phyloP scores from a whole-genome alignment of 139 green algal genomes.

The Chlamydomonas applanata region DNA sequence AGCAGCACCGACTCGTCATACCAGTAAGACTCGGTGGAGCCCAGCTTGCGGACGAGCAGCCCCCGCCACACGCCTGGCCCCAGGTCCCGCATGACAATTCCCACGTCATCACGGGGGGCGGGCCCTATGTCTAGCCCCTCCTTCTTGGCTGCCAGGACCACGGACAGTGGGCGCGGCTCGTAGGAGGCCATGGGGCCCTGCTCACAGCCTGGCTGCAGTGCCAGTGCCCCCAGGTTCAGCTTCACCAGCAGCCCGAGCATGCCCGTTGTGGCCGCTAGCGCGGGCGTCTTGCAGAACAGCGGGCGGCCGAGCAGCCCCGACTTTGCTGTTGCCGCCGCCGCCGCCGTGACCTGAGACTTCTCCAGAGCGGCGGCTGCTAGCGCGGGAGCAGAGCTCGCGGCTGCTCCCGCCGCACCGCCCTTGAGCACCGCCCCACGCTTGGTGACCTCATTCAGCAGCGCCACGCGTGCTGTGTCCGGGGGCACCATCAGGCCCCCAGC shows the following conservation, averaged over 20 bases:
- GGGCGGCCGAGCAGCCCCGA: conserved; percentile 2
- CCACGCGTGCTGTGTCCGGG: background rate
- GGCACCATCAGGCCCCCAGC: background rate
- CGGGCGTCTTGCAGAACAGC: conserved; percentile 12
- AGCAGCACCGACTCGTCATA: conserved; percentile 30
- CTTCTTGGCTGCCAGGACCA: conserved; percentile 6
- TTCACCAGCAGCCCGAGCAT: conserved; percentile 26
- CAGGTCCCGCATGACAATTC: conserved; percentile 37
- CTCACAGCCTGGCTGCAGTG: conserved; percentile 17
- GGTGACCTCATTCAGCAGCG: conserved; percentile 23
- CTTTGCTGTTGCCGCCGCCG: background rate
- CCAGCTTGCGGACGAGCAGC: conserved; percentile 31
- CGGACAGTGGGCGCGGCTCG: conserved; percentile 3
- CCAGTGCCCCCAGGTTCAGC: conserved; percentile 22
- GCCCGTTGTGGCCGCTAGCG: background rate
- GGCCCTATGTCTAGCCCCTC: conserved; percentile 10
- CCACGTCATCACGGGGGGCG: conserved; percentile 18
- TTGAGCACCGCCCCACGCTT: background rate
- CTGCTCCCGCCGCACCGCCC: background rate
- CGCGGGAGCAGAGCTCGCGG: background rate
- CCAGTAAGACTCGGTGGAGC: conserved; percentile 18
- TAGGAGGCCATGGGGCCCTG: conserved; percentile 18
- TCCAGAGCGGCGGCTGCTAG: background rate
- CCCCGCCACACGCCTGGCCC: conserved; percentile 31
- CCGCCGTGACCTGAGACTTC: background rate